Conservation (phyloP, 345 rosid genomes). For the Lenwebbia sp. region DNA sequence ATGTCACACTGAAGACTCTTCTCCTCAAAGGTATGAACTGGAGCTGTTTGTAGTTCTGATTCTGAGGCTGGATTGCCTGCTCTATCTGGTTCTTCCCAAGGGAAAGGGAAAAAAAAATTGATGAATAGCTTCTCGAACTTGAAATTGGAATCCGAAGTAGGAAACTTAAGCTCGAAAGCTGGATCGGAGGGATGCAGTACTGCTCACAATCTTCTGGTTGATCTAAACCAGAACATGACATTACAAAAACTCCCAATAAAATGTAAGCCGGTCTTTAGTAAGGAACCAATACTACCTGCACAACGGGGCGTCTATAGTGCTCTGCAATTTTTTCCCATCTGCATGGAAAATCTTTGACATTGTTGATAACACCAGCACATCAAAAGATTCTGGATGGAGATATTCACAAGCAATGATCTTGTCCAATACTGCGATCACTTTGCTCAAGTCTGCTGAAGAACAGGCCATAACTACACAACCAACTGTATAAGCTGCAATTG, state of each 20-base stretch:
- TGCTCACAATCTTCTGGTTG: slow-evolving; percentile 34
- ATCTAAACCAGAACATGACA: not conserved
- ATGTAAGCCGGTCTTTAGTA: not conserved
- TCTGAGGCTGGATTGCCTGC: slow-evolving; percentile 30
- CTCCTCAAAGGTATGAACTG: slow-evolving; percentile 66
- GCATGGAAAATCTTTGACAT: slow-evolving; percentile 89
- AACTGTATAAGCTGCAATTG: slow-evolving; percentile 61
- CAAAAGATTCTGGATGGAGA: slow-evolving; percentile 43
- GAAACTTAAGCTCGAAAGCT: slow-evolving; percentile 38
- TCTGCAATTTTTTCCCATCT: slow-evolving; percentile 79
- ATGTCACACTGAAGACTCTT: not conserved
- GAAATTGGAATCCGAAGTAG: slow-evolving; percentile 51
- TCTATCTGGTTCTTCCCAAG: slow-evolving; percentile 36
- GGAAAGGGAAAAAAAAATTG: slow-evolving; percentile 35
- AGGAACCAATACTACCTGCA: too few species aligned
- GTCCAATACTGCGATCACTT: slow-evolving; percentile 54
- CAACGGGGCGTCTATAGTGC: slow-evolving; percentile 70
- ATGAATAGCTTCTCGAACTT: slow-evolving; percentile 26
- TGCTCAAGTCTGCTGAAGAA: slow-evolving; percentile 60
- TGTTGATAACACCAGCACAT: slow-evolving; percentile 10
- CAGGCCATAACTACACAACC: slow-evolving; percentile 66
- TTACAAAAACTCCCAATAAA: not conserved
- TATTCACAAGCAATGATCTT: slow-evolving; percentile 68
- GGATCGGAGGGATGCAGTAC: slow-evolving; percentile 18
- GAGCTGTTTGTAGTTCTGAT: slow-evolving; percentile 44